Evolutionary conservation across 805 yeast species (phyloP).

Genomic region (Lachancea sp.): DNA sequence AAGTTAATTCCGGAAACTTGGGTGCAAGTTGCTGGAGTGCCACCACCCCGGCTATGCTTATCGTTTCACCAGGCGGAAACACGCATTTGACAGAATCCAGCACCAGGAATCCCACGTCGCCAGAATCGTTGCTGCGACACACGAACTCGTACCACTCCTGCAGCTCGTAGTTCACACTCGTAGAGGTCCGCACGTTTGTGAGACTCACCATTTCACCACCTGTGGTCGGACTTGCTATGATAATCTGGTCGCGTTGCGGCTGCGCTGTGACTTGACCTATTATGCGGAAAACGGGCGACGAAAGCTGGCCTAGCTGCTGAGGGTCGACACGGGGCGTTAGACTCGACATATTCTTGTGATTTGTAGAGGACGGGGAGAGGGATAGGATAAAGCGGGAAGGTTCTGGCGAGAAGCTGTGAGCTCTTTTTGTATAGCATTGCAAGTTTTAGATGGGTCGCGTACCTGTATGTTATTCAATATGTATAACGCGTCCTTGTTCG

Average conservation of each 20-base stretch:
- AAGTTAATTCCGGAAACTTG: constrained; percentile 27
- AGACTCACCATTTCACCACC: constrained; percentile 27
- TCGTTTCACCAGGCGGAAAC: constrained; percentile 23
- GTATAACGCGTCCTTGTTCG: background rate
- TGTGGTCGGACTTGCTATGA: constrained; percentile 24
- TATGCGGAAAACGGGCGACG: constrained; percentile 28
- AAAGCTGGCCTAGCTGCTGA: constrained; percentile 19
- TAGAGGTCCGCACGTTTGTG: constrained; percentile 23
- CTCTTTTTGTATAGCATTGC: no score
- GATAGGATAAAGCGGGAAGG: background rate
- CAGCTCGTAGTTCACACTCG: constrained; percentile 18
- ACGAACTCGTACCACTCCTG: constrained; percentile 34
- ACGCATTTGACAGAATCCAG: constrained; percentile 30
- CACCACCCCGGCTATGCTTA: constrained; percentile 31
- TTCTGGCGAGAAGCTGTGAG: background rate
- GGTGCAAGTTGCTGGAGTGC: constrained; percentile 26
- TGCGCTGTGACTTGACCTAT: constrained; percentile 30
- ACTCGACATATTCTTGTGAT: constrained; percentile 23
- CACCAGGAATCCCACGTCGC: constrained; percentile 31
- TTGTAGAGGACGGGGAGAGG: no score
- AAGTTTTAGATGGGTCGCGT: no score
- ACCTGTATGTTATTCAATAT: no score
- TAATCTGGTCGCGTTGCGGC: constrained; percentile 24
- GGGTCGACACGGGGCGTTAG: constrained; percentile 33
- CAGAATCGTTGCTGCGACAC: constrained; percentile 30